These are phyloP conservation scores for Prunus davidiana DNA, from an alignment of 306 rosid genomes.

Conservation along the genomic window DNA sequence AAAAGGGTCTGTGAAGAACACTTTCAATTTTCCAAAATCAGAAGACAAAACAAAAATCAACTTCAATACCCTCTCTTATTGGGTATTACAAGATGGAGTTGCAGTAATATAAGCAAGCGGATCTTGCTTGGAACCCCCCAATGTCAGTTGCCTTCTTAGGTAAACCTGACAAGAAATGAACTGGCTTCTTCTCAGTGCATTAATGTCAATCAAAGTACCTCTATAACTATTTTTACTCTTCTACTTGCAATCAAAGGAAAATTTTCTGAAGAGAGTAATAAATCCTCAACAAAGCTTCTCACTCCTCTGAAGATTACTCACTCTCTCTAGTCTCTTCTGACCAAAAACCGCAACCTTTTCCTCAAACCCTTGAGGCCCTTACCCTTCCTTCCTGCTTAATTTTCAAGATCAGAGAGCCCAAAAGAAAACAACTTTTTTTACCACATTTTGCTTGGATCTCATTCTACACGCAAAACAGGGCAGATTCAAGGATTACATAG, in stretches of 20 bases:
- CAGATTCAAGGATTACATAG: not conserved
- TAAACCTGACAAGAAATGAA: not conserved
- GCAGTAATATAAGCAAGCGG: no score
- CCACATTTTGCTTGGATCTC: conserved; percentile 16
- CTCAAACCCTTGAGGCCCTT: not conserved
- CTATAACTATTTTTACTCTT: not conserved
- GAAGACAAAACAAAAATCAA: conserved; percentile 1
- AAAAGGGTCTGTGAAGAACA: conserved; percentile 2
- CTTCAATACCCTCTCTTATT: not conserved
- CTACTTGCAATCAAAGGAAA: not conserved
- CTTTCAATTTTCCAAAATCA: conserved; percentile 8
- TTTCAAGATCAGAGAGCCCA: not conserved
- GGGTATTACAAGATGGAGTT: not conserved
- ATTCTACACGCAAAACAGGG: not conserved
- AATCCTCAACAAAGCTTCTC: no score
- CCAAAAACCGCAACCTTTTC: conserved; percentile 2
- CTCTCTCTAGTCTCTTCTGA: not conserved
- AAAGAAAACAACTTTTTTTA: not conserved
- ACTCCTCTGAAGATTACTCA: not conserved
- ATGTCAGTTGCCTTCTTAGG: not conserved
- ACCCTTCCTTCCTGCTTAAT: not conserved
- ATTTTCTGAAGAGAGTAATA: no score
- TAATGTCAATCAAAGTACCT: not conserved
- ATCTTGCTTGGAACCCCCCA: not conserved
- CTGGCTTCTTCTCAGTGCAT: conserved; percentile 8